Percentiles rank a stretch among this genome's conserved stretches.
phyloP scores from a whole-genome alignment of 1,284 basidiomycete species.

The Pyrrhoderma noxium region DNA sequence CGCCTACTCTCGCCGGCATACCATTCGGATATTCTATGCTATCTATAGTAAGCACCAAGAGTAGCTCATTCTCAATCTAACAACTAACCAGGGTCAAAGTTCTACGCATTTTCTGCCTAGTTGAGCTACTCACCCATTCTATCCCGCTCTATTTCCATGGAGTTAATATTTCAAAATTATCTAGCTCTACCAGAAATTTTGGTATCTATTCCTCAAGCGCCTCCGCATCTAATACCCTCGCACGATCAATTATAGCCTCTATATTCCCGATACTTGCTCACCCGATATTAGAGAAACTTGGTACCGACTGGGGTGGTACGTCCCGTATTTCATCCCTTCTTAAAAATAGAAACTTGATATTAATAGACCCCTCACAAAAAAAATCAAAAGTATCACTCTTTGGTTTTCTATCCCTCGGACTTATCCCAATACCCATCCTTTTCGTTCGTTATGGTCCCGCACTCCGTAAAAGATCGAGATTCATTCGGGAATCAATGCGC shows the following conservation, averaged over 20 bases:
- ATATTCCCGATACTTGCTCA: slow-evolving; percentile 25
- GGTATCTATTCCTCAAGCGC: slow-evolving; percentile 26
- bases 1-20: slow-evolving; percentile 24
- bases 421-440: slow-evolving; percentile 25
- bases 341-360: background rate
- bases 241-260: slow-evolving; percentile 23
- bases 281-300: slow-evolving; percentile 22
- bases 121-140: background rate
- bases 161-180: background rate
- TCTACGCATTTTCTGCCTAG: slow-evolving; percentile 18
- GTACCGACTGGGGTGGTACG: slow-evolving; percentile 27
- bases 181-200: slow-evolving; percentile 23
- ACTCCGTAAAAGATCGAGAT: slow-evolving; percentile 24
- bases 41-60: slow-evolving; percentile 17
- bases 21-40: slow-evolving; percentile 24
- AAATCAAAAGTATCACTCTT: slow-evolving; percentile 24
- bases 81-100: background rate
- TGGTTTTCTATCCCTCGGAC: slow-evolving; percentile 24
- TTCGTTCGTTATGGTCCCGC: slow-evolving; percentile 25
- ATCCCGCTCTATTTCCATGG: background rate
- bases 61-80: no score
- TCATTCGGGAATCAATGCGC: slow-evolving; percentile 21
- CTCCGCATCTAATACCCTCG: slow-evolving; percentile 23
- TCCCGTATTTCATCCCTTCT: background rate
- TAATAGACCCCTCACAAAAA: no score